These are phyloP conservation scores for Colletotrichum sp. DNA, from an alignment of 2,329 filamentous ascomycete species.

Conservation along the genomic window DNA sequence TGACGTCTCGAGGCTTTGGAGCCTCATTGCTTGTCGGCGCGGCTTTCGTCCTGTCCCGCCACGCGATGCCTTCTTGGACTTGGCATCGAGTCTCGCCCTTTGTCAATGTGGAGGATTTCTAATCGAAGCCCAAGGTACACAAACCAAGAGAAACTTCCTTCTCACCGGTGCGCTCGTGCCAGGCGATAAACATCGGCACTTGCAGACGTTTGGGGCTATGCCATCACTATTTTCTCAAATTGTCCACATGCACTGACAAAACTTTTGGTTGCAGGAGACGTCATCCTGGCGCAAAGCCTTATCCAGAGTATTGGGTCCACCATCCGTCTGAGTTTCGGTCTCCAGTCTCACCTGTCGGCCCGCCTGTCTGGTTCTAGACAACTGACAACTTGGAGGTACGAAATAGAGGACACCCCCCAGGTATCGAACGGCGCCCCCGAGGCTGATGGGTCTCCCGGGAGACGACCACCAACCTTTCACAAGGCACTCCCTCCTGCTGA, in stretches of 20 bases:
- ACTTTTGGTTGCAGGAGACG: not conserved
- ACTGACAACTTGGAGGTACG: not conserved
- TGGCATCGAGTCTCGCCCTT: not conserved
- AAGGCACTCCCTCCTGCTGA: not conserved
- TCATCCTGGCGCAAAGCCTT: not conserved
- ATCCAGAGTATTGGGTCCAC: not conserved
- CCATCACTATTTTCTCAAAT: not conserved
- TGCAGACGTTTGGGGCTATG: not conserved
- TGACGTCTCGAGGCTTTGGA: constrained; percentile 9
- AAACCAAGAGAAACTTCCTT: not conserved
- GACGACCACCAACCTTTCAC: not conserved
- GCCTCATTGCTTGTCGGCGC: constrained; percentile 9
- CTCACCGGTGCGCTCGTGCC: not conserved
- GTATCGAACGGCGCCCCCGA: constrained; percentile 1
- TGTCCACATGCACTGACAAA: not conserved
- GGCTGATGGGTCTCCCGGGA: not conserved
- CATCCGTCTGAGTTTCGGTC: not conserved
- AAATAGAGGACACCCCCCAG: not conserved
- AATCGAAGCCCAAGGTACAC: not conserved
- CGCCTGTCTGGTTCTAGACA: not conserved
- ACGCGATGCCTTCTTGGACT: not conserved
- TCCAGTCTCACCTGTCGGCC: not conserved
- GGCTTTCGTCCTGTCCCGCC: not conserved
- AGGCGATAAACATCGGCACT: not conserved
- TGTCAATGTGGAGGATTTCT: not conserved